A percentile compares a stretch with the other conserved stretches of the same genome.
These are phyloP conservation scores for Coemansia sp. DNA, from an alignment of 192 early-diverging fungal species.

Conservation along the genomic window DNA sequence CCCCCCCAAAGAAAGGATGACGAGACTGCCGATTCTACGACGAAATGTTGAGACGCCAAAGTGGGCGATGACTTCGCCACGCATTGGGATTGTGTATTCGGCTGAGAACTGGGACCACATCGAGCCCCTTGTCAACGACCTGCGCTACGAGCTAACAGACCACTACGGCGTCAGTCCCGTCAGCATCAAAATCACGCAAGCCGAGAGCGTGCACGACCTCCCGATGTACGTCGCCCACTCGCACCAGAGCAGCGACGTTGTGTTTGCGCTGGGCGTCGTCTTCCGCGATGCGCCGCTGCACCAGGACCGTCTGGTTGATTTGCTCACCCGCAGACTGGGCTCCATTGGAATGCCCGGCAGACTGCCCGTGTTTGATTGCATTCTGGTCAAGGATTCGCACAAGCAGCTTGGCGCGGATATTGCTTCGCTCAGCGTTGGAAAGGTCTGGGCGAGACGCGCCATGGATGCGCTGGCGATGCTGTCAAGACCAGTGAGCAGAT, in stretches of 20 bases:
- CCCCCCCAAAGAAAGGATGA: not conserved
- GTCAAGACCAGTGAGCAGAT: slow-evolving; percentile 10
- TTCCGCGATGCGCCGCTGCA: slow-evolving; percentile 15
- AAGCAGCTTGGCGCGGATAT: slow-evolving; percentile 15
- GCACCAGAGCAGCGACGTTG: slow-evolving; percentile 37
- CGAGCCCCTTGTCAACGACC: slow-evolving; percentile 39
- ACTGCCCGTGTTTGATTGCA: slow-evolving; percentile 40
- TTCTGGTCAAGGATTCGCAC: slow-evolving; percentile 28
- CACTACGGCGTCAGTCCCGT: slow-evolving; percentile 30
- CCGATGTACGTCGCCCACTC: slow-evolving; percentile 22
- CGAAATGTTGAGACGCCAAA: slow-evolving; percentile 26
- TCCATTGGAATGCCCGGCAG: slow-evolving; percentile 12
- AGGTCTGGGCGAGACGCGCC: slow-evolving; percentile 39
- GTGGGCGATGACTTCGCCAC: slow-evolving; percentile 13
- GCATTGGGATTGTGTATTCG: slow-evolving; percentile 34
- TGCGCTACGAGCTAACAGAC: slow-evolving; percentile 44
- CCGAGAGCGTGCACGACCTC: slow-evolving; percentile 41
- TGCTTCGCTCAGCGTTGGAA: slow-evolving; percentile 5
- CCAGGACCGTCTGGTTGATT: slow-evolving; percentile 31
- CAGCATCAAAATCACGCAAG: slow-evolving; percentile 36
- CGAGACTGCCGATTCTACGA: slow-evolving; percentile 11
- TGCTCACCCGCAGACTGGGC: slow-evolving; percentile 16
- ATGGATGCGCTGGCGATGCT: slow-evolving; percentile 36
- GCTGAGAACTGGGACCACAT: slow-evolving; percentile 37
- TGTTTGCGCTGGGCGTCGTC: slow-evolving; percentile 45